These are phyloP conservation scores for Phalaenopsis aphrodite DNA, from an alignment of 106 monocot genomes.

Conservation along the genomic window DNA sequence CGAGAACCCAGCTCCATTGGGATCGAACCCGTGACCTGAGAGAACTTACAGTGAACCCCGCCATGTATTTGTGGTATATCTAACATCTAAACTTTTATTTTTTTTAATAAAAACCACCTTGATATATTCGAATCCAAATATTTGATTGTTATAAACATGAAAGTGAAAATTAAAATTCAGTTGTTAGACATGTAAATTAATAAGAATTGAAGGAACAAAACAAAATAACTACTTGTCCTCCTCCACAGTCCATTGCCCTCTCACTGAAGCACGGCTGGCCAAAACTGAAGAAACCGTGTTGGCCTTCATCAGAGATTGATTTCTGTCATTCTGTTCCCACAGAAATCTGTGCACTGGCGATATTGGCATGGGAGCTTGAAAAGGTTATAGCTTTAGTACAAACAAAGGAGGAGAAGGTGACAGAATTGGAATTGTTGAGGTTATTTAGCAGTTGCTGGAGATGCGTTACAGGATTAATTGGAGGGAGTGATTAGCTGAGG, in stretches of 20 bases:
- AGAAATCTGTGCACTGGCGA: not conserved
- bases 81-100: not conserved
- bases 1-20: too few relatives aligned
- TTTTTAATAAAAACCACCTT: not conserved
- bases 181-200: not conserved
- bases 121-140: not conserved
- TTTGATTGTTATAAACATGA: not conserved
- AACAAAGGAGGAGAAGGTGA: not conserved
- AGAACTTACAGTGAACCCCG: not conserved
- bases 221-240: not conserved
- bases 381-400: not conserved
- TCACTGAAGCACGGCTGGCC: not conserved
- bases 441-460: too few relatives aligned
- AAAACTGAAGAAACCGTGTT: not conserved
- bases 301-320: too few relatives aligned
- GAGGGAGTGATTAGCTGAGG: not conserved
- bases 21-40: not conserved
- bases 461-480: not conserved
- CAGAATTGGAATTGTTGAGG: too few relatives aligned
- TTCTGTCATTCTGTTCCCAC: not conserved
- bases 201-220: not conserved
- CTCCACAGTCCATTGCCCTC: constrained; percentile 2
- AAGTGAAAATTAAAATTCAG: not conserved
- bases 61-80: not conserved
- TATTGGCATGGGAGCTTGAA: not conserved